Evolutionary conservation across 257 asterid genomes (phyloP).

Genomic region (Solanum habrochaites): DNA sequence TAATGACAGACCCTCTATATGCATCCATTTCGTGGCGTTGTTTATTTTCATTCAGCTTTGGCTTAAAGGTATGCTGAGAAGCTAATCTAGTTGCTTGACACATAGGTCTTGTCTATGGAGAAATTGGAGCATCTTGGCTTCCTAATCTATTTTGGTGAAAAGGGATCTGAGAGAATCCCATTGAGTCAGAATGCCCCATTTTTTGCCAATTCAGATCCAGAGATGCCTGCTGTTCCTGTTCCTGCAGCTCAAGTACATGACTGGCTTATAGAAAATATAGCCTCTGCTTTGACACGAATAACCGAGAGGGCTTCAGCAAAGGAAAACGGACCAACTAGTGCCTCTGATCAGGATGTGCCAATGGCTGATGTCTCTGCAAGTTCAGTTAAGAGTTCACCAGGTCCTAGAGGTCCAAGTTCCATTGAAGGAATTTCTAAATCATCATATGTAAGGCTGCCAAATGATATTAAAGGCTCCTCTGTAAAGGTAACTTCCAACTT

Average conservation of each 20-base stretch:
- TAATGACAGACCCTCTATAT: not conserved
- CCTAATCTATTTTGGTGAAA: conserved; percentile 72
- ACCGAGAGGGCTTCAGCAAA: conserved; percentile 70
- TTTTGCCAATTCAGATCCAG: conserved; percentile 91
- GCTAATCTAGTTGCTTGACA: not conserved
- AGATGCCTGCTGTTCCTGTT: conserved; percentile 95
- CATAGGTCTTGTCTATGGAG: conserved; percentile 75
- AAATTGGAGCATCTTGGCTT: conserved; percentile 76
- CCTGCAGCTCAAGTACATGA: conserved; percentile 82
- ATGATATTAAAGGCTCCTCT: conserved; percentile 79
- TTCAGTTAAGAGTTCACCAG: conserved; percentile 35
- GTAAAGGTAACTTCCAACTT: conserved; percentile 45
- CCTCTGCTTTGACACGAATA: conserved; percentile 63
- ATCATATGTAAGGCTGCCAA: conserved; percentile 75
- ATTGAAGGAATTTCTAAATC: conserved; percentile 94
- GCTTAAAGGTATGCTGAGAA: not conserved
- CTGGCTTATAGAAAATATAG: conserved; percentile 75
- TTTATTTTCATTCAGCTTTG: not conserved
- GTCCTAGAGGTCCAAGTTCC: conserved; percentile 69
- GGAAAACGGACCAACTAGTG: conserved; percentile 62
- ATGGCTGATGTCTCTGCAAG: conserved; percentile 63
- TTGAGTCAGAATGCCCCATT: conserved; percentile 81
- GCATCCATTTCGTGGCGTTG: not conserved
- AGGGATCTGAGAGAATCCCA: conserved; percentile 53
- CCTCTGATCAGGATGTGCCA: conserved; percentile 69